These are phyloP conservation scores for Fusarium zealandicum DNA, from an alignment of 2,329 filamentous ascomycete species.

Conservation along the genomic window DNA sequence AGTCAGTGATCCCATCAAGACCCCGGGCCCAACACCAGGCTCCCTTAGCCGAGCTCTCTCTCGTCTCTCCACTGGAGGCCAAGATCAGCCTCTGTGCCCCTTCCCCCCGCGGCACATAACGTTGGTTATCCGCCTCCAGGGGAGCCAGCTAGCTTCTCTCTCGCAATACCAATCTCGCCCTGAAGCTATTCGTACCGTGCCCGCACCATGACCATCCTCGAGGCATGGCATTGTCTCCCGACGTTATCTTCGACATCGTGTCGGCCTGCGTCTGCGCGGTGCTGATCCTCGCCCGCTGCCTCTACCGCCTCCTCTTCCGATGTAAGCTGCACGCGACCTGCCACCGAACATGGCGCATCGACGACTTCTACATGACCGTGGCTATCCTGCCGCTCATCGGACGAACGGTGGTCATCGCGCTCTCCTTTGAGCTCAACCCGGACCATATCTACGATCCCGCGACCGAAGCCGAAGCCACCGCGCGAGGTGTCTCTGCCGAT, in stretches of 20 bases:
- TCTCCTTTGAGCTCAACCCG: constrained; percentile 41
- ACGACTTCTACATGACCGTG: constrained; percentile 45
- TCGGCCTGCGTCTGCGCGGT: constrained; percentile 40
- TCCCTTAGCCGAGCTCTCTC: no score
- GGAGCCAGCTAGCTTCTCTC: no score
- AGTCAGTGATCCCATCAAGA: no score
- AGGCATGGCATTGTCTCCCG: constrained; percentile 35
- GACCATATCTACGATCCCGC: constrained; percentile 35
- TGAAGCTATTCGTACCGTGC: neutral
- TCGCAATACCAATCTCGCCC: no score
- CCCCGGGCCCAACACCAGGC: no score
- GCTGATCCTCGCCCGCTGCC: constrained; percentile 42
- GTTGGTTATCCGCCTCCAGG: no score
- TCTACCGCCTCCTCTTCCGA: constrained; percentile 40
- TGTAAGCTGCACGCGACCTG: constrained; percentile 41
- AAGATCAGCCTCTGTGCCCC: no score
- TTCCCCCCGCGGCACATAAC: no score
- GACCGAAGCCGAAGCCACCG: constrained; percentile 31
- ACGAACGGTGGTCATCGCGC: constrained; percentile 37
- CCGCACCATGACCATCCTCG: constrained; percentile 13
- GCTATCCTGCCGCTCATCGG: constrained; percentile 42
- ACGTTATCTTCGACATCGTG: constrained; percentile 39
- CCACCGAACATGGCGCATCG: constrained; percentile 44
- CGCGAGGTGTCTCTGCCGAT: constrained; percentile 16
- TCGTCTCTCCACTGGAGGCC: no score